Evolutionary conservation across 306 rosid genomes (phyloP), one percentile per base, ranked within the genome.

Genomic region (Luffa aegyptiaca): DNA sequence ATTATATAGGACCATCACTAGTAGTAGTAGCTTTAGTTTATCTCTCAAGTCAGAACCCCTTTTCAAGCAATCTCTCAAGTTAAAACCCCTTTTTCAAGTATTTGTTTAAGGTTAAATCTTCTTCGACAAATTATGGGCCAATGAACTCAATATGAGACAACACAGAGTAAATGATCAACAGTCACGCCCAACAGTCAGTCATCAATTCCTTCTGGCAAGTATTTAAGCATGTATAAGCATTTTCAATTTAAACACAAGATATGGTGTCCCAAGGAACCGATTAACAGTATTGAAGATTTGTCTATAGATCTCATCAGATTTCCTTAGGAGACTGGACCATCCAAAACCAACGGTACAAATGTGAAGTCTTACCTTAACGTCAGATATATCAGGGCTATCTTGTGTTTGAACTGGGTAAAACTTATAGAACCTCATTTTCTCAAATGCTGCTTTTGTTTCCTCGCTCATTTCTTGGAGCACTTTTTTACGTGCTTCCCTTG

Each of bases 331-430:
- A 37, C 51, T 17, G 11, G 42, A 63, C 70, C 44, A 35, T 36
- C 45, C n/a, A 66, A 39, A 66, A 66, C 36, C 26, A 66, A 66
- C 7, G 49, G 48, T 17, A 8, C 35, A n/a, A 33, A 18, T 36
- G 51, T 41, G 36, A 66, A 45, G 37, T 68, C 63, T 33, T 79
- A 92, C 97, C 97, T 90, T 92, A 58, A 92, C 94, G n/a, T 70
- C 79, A 36, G 97, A 90, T 63, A 90, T 81, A 59, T 92, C 94
- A 20, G 97, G 97, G 36, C 92, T 81, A 75, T 92, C 90, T 17
- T 90, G 86, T 48, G 93, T 85, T 84, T 62, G 81, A 46, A 92
- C 94, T 2, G 97, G 97, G 83, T 92, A 92, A 87, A 92, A 92
- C 87, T 92, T 92, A 10, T 92, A 92, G 83, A 92, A 92, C 81